Evolutionary conservation across 2,329 filamentous ascomycete genomes (phyloP), one percentile per base, ranked within the genome.

Genomic region (Passalora sequoiae): DNA sequence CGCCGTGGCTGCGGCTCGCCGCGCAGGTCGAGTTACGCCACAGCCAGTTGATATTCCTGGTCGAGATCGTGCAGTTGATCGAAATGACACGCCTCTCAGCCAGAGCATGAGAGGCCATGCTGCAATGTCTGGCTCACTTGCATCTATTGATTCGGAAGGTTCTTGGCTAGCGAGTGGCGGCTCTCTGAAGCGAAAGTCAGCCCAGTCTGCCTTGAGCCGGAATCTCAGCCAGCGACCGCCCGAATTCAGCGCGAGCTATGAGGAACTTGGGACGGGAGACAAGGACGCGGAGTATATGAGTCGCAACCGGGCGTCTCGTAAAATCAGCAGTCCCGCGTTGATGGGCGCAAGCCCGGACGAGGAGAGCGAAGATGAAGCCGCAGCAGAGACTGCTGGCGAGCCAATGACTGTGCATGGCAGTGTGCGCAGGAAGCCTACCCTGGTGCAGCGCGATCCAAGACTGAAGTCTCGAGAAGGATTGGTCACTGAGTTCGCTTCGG

Each of bases 131-230:
- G 84, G 89, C 64, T 97, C 91, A 0, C 74, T 97, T 13, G 92
- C 89, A 2, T 96, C 89, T 0, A 87, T 97, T 46, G 92, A 96
- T 60, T 96, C 89, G 0, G 92, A 98, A 69, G 92, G 79, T 4
- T 96, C 89, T 0, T 98, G 92, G 92, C 80, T 98, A 32, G 60
- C 60, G 1, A 92, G 89, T 3, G 89, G 89, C 3, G 89, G 91
- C 12, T 72, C 75, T 49, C 64, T 73, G 54, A 68, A 75, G 62
- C 67, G 68, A 32, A 65, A 62, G 44, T 75, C 70, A 51, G 67
- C 60, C 59, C 68, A 60, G 53, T 69, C 66, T 43, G 60, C 67
- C 53, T 55, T 69, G 51, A 67, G 65, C 38, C 75, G 72, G 53
- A 75, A 72, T 7, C 60, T 64, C 24, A 66, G 66, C 45, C 66